Evolutionary conservation across 73 alveolate species (phyloP), one percentile per base, ranked within the genome.

Genomic region (Uronychia setigera): DNA sequence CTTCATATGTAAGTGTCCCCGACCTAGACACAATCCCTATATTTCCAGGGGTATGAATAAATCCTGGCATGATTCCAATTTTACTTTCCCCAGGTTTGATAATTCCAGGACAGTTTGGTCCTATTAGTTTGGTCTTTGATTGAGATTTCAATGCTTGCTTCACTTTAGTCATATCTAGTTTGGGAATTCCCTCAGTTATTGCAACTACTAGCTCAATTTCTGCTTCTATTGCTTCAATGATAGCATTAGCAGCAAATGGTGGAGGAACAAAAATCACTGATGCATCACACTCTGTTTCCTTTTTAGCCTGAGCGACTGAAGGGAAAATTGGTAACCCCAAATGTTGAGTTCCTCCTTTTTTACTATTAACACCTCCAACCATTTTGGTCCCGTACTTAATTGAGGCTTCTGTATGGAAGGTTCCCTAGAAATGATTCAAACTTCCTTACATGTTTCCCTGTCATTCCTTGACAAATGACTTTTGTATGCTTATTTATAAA

Each of bases 51-150:
- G 94, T 90, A 96, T 96, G 99, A 79, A 95, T 91, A 81, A 88
- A 88, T 60, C 99, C 99, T n/a, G 99, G 99, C 99, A 97, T 97
- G 88, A 97, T 97, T 75, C 99, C 99, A 78, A 97, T 97, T 94
- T 97, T 97, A 94, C 99, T 95, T 90, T 97, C 99, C n/a, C 94
- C 95, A 19, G 99, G 99, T 93, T 97, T 97, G 90, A 97, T 97
- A 93, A 97, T 95, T 76, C 99, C 99, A 80, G 99, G 99, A 86
- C 99, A 96, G 89, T 94, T 95, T 29, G 99, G 98, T 77, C 99
- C 99, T 58, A 97, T 97, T 35, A 97, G 94, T 67, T 98, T 88
- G 74, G 99, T 91, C 82, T 93, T 96, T 85, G 82, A 88, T 91
- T 97, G 94, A 32, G 97, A 85, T 93, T 95, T 96, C 81, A 97